Conservation (phyloP, 495 filamentous ascomycete genomes). For the Annulohypoxylon bovei region DNA sequence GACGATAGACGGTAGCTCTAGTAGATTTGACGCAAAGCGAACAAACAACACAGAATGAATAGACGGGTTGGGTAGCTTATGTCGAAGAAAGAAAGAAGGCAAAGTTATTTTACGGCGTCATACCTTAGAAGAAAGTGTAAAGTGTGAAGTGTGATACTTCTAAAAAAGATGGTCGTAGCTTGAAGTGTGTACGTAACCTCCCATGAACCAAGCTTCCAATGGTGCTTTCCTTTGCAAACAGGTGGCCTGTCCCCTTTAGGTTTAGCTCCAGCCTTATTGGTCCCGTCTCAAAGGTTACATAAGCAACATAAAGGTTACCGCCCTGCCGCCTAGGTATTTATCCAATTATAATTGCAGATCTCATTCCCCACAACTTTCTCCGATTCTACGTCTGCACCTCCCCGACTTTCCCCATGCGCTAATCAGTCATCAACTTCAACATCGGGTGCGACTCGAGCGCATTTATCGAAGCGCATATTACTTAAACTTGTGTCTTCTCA, state of each 20-base stretch:
- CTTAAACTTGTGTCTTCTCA: not conserved
- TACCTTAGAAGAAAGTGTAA: constrained; percentile 1
- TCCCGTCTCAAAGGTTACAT: not conserved
- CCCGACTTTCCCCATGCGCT: constrained; percentile 9
- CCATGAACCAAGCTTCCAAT: not conserved
- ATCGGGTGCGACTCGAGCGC: constrained; percentile 13
- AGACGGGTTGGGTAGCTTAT: not conserved
- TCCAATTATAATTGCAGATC: not conserved
- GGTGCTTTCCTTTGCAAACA: constrained; percentile 21
- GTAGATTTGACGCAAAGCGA: not conserved
- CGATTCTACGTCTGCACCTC: constrained; percentile 15
- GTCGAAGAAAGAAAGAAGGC: not conserved
- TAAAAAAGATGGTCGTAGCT: not conserved
- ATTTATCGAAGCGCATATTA: not conserved
- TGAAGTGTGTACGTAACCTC: not conserved
- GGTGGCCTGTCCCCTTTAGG: constrained; percentile 32
- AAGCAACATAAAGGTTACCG: not conserved
- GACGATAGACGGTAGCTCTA: constrained; percentile 10
- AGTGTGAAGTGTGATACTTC: not conserved
- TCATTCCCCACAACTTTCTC: not conserved
- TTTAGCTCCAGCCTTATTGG: constrained; percentile 14
- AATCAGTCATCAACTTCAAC: not conserved
- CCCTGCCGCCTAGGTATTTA: too few relatives aligned
- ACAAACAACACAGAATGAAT: not conserved
- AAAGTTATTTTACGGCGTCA: constrained; percentile 15